Evolutionary conservation across 129 eudicot genomes (phyloP).

Genomic region (Tagetes patula): DNA sequence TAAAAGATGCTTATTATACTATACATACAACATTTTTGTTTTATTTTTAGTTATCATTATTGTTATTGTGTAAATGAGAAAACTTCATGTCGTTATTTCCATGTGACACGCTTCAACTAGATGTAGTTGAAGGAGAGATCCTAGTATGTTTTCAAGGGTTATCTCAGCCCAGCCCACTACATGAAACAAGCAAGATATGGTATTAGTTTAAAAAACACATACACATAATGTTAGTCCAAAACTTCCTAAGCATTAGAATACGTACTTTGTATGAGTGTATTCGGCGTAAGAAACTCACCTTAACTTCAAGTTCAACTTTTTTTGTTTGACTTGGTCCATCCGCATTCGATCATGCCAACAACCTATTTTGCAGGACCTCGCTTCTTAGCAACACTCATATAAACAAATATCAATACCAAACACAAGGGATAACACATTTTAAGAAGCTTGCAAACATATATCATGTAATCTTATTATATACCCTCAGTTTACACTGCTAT

Average conservation of each 20-base stretch:
- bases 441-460: not conserved
- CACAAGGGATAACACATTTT: not conserved
- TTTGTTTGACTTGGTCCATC: constrained; percentile 68
- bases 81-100: no score
- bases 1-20: no score
- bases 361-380: constrained; percentile 52
- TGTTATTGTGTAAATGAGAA: no score
- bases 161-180: constrained; percentile 57
- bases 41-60: no score
- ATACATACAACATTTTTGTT: no score
- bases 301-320: constrained; percentile 73
- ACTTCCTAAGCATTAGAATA: not conserved
- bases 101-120: constrained; percentile 58
- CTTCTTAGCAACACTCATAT: constrained; percentile 70
- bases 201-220: not conserved
- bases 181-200: constrained; percentile 13
- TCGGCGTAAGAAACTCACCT: constrained; percentile 42
- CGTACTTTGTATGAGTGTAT: not conserved
- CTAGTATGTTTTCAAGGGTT: constrained; percentile 76
- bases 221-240: not conserved
- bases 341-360: constrained; percentile 45
- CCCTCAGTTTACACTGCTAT: no score
- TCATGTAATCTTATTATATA: no score
- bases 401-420: not conserved
- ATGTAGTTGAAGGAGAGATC: constrained; percentile 64